Evolutionary conservation across 2,329 filamentous ascomycete genomes (phyloP), one percentile per base, ranked within the genome.

Genomic region (Seiridium cupressi): DNA sequence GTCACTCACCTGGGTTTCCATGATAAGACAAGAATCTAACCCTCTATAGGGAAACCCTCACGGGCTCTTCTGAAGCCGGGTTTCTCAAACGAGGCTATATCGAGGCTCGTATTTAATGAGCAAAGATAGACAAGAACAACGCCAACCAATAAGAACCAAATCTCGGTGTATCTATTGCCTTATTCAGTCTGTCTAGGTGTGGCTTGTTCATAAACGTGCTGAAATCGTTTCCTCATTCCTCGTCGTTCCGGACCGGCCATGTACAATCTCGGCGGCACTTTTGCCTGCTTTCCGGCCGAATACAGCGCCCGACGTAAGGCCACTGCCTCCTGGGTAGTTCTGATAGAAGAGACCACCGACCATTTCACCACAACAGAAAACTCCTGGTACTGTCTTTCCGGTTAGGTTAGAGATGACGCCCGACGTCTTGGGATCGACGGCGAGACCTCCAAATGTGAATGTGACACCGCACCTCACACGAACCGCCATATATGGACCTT

Each of bases 371-470:
- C 77, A 81, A 63, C 84, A 87, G 62, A 81, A 89, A 2, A 89
- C 66, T 0, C 86, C 84, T 0, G 78, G 77, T 4, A 89, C 77
- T n/a, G 76, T 72, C 4, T 67, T 65, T 1, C 74, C 75, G 0
- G 78, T 81, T 1, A 72, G 69, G 3, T 78, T 73, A 2, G 76
- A 78, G 11, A 88, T 69, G 1, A 89, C 81, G 3, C 76, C 78
- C 1, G 57, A 53, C 0, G 83, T 87, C 32, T 82, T 70, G 0
- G 84, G 78, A 54, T 85, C 78, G 2, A 87, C 80, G 4, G 79
- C 77, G 5, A 90, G 71, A 0, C 88, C 87, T 1, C 87, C 88
- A 73, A 90, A 90, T 0, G 87, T 90, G 64, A 90, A 90, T 0
- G 87, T 89, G 13, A 90, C 81, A 1, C 88, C 88, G 51, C 84